Base-by-base conservation (phyloP, 805 yeast species). In the Candida pini region DNA sequence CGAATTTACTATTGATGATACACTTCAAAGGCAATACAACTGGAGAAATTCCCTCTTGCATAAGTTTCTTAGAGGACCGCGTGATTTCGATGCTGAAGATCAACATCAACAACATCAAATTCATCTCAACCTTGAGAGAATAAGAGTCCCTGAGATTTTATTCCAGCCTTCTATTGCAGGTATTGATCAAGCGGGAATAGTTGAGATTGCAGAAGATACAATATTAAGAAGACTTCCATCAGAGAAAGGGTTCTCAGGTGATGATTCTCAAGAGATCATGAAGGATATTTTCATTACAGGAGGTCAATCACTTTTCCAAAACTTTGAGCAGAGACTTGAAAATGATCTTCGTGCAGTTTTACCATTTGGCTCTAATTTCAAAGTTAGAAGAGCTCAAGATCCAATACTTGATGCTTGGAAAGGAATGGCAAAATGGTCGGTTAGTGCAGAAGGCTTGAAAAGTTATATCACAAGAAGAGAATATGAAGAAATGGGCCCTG, bases 101-200 rank as follows among this genome's bases (percentile, higher is more conserved):
- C 71, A 77, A n/a, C 87, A 81, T 45, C 87, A 89, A 47, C 81
- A 80, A 41, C 95, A 89, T 59, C 97, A 92, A 62, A 67, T 94
- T 36, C 96, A 89, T 63, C 49, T 92, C 29, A 94, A 90, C 56
- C 70, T 90, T 27, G 99, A 92, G 61, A 71, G 98, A 39, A 81
- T 90, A 19, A 72, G 94, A 38, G 85, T 90, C 2, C 97, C 97
- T 0, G 99, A 92, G 59, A 80, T 89, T 2, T 54, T 88, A 31
- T 88, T 92, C 59, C 92, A 90, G 56, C 98, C 99, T 6, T 73
- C 81, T 7, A 87, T 92, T 42, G 95, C 94, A 0, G 98, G 98
- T 16, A 66, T 88, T 16, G 98, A 92, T 58, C 97, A 89, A 61
- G 95, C 97, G 0, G 97, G 97, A 18, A 68, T 92, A n/a, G 54